Evolutionary conservation across 345 rosid genomes (phyloP).

Genomic region (Pistacia vera): DNA sequence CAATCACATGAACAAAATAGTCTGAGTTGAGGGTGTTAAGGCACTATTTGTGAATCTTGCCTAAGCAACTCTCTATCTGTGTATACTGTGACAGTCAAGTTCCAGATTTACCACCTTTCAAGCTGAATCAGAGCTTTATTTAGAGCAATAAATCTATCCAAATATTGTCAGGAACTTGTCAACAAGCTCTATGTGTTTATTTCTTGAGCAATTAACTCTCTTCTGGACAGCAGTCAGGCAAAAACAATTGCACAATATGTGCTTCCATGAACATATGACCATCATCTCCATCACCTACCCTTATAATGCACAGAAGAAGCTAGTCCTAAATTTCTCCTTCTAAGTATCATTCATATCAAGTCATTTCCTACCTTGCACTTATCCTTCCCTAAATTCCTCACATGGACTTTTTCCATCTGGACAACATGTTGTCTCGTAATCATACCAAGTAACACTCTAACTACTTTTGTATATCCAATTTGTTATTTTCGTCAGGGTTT

Average conservation of each 20-base stretch:
- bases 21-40: background rate
- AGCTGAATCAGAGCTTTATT: background rate
- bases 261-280: background rate
- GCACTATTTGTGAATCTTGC: background rate
- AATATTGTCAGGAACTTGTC: background rate
- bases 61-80: background rate
- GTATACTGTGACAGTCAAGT: background rate
- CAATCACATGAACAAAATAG: background rate
- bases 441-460: background rate
- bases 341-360: background rate
- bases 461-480: background rate
- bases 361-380: background rate
- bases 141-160: background rate
- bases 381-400: background rate
- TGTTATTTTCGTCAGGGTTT: background rate
- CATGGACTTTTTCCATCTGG: too few relatives aligned
- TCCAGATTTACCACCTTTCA: background rate
- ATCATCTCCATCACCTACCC: slow-evolving; percentile 6
- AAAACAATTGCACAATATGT: background rate
- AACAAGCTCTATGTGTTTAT: background rate
- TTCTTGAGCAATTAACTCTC: background rate
- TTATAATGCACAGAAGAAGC: background rate
- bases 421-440: background rate
- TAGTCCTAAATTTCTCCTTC: background rate
- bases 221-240: background rate